Conservation (phyloP, 2,329 filamentous ascomycete species). For the Penicillium thymicola region DNA sequence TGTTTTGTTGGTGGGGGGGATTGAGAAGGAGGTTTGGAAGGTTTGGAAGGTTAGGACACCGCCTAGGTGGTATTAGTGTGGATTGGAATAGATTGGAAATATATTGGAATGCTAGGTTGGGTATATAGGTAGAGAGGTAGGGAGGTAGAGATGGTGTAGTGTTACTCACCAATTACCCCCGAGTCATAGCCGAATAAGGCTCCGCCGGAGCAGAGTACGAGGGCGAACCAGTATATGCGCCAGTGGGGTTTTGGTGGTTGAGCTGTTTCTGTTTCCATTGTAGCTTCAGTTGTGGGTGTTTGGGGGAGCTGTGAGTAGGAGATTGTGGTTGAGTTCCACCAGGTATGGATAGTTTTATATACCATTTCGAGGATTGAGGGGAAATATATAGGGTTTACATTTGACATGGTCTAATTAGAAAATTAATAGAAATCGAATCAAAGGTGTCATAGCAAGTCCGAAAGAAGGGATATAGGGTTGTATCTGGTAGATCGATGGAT, state of each 20-base stretch:
- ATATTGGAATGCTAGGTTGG: too few species aligned
- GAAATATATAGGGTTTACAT: background rate
- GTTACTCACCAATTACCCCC: conserved; percentile 40
- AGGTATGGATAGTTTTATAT: conserved; percentile 12
- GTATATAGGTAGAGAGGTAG: too few species aligned
- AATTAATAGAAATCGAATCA: background rate
- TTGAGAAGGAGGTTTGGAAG: too few species aligned
- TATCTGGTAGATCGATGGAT: too few species aligned
- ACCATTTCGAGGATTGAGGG: background rate
- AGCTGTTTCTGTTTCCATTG: background rate
- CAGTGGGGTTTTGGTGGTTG: conserved; percentile 35
- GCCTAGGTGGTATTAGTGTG: conserved; percentile 23
- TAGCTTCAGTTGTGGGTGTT: conserved; percentile 5
- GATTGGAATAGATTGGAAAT: too few species aligned
- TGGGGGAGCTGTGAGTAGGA: conserved; percentile 16
- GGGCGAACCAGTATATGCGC: conserved; percentile 52
- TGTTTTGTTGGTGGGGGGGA: too few species aligned
- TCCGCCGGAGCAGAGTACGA: conserved; percentile 52
- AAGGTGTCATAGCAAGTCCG: background rate
- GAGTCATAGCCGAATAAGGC: conserved; percentile 46
- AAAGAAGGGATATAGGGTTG: background rate
- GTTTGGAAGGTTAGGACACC: conserved; percentile 46
- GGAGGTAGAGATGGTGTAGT: background rate
- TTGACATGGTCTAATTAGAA: background rate
- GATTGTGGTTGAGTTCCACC: background rate